These are phyloP conservation scores for Cenchrus americanus DNA, from an alignment of 176 grass and related monocot genomes.

Conservation along the genomic window DNA sequence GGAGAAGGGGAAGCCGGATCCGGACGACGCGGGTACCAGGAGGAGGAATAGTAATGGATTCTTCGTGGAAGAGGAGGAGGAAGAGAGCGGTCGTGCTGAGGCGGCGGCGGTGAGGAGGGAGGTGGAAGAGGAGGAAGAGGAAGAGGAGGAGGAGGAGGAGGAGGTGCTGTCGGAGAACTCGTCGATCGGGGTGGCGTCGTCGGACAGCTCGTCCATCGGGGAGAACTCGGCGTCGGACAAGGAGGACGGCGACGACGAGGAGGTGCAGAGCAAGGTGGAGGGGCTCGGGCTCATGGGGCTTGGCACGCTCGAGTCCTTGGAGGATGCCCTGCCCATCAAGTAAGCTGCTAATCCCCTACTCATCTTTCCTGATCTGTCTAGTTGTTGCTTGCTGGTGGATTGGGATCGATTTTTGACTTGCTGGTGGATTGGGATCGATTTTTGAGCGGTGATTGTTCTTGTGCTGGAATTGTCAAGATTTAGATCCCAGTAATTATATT, in stretches of 20 bases:
- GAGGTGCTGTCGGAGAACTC: constrained; percentile 39
- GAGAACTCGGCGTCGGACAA: constrained; percentile 54
- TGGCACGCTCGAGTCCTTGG: constrained; percentile 54
- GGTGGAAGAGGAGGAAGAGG: neutral
- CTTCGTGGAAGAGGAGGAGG: constrained; percentile 19
- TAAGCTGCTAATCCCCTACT: neutral
- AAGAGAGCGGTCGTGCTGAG: neutral
- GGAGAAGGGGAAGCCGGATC: constrained; percentile 30
- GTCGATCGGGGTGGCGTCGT: constrained; percentile 56
- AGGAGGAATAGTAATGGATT: constrained; percentile 31
- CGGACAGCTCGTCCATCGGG: constrained; percentile 64
- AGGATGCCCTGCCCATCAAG: constrained; percentile 71
- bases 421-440: neutral
- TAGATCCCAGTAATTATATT: constrained; percentile 5
- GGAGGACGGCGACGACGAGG: constrained; percentile 37
- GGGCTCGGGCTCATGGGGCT: constrained; percentile 42
- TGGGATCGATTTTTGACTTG: neutral
- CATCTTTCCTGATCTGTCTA: neutral
- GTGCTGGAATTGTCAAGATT: neutral
- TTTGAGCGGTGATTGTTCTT: neutral
- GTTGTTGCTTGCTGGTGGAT: neutral
- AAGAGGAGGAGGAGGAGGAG: constrained; percentile 14
- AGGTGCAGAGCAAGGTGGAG: constrained; percentile 44
- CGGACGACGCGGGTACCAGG: constrained; percentile 3
- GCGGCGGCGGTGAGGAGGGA: neutral